Conservation (phyloP, 306 rosid genomes). For the Prunus armeniaca region DNA sequence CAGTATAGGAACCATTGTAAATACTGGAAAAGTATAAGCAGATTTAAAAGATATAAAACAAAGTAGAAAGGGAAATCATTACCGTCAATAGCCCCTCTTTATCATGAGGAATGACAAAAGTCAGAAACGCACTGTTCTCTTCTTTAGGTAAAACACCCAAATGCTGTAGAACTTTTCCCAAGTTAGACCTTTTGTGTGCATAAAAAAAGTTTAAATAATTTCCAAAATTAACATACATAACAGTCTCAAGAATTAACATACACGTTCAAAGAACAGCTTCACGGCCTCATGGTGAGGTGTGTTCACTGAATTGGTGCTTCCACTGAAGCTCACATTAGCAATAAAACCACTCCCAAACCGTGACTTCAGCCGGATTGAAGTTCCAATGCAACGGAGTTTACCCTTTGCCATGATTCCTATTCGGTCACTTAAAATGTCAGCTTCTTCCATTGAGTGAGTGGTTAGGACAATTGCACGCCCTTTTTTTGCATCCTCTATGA, state of each 20-base stretch:
- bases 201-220: slow-evolving; percentile 21
- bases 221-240: slow-evolving; percentile 41
- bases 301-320: slow-evolving; percentile 30
- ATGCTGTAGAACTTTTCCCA: slow-evolving; percentile 48
- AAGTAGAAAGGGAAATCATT: slow-evolving; percentile 11
- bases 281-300: slow-evolving; percentile 49
- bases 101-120: slow-evolving; percentile 84
- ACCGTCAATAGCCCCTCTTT: slow-evolving; percentile 65
- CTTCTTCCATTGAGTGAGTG: slow-evolving; percentile 99
- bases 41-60: background rate
- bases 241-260: no score
- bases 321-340: slow-evolving; percentile 61
- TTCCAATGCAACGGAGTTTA: slow-evolving; percentile 86
- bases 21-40: background rate
- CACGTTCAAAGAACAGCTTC: slow-evolving; percentile 62
- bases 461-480: slow-evolving; percentile 88
- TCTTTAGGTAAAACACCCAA: slow-evolving; percentile 76
- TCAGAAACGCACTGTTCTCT: slow-evolving; percentile 60
- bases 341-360: slow-evolving; percentile 85
- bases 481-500: slow-evolving; percentile 74
- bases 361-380: slow-evolving; percentile 79
- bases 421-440: slow-evolving; percentile 85
- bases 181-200: slow-evolving; percentile 17
- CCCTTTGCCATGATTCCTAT: slow-evolving; percentile 98
- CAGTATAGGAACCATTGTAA: background rate